phyloP scores from a whole-genome alignment of 805 yeast species.

The Starmerella apis region DNA sequence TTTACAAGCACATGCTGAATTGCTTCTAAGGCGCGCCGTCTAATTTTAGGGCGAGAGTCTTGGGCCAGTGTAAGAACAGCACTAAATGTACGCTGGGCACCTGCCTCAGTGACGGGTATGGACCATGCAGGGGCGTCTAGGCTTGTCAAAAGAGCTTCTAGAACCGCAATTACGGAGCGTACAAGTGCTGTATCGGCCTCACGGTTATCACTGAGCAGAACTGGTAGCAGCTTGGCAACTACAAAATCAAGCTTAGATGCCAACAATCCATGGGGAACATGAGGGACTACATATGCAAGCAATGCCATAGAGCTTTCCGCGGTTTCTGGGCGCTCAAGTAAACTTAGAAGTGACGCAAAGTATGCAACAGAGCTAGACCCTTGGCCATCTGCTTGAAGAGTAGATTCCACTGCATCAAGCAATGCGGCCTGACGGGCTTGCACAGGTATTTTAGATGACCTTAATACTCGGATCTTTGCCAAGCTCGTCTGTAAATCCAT shows the following conservation, averaged over 20 bases:
- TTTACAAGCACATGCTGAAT: conserved; percentile 50
- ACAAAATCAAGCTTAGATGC: conserved; percentile 68
- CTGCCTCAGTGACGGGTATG: conserved; percentile 23
- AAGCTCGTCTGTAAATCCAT: conserved; percentile 22
- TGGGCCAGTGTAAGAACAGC: conserved; percentile 47
- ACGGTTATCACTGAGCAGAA: conserved; percentile 52
- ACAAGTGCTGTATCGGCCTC: conserved; percentile 70
- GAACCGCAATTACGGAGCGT: conserved; percentile 72
- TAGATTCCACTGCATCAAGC: conserved; percentile 82
- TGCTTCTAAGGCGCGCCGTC: conserved; percentile 91
- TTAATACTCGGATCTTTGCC: conserved; percentile 15
- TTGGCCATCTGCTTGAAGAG: conserved; percentile 52
- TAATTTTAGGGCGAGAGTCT: conserved; percentile 88
- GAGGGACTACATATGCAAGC: conserved; percentile 68
- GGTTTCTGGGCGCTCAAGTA: conserved; percentile 66
- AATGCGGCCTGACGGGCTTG: conserved; percentile 51
- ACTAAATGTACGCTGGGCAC: conserved; percentile 26
- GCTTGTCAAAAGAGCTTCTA: conserved; percentile 66
- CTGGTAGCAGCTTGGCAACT: conserved; percentile 69
- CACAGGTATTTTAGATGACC: conserved; percentile 22
- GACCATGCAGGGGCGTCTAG: conserved; percentile 77
- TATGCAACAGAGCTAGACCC: conserved; percentile 58
- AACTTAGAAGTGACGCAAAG: conserved; percentile 69
- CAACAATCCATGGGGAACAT: conserved; percentile 56
- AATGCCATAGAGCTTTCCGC: conserved; percentile 73